These are phyloP conservation scores for Populus hybrid DNA, from an alignment of 441 rosid genomes.

Conservation along the genomic window DNA sequence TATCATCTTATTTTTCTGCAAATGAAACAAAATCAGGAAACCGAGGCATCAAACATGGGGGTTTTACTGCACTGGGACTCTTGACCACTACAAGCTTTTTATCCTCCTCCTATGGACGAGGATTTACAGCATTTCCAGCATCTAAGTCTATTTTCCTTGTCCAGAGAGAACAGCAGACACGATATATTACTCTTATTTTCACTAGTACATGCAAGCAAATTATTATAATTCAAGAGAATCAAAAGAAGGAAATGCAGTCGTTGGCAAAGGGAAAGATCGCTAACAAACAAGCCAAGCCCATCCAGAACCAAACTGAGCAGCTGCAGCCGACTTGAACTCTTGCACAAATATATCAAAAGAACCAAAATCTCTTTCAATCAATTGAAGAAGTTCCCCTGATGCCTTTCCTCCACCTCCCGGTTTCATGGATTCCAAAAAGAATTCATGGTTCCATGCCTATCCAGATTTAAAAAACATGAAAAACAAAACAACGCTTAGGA, in stretches of 20 bases:
- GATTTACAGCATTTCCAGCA: constrained; percentile 65
- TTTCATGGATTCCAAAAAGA: constrained; percentile 91
- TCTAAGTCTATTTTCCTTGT: constrained; percentile 67
- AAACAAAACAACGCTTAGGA: neutral
- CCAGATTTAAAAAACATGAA: neutral
- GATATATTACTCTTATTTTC: neutral
- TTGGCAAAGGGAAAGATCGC: constrained; percentile 23
- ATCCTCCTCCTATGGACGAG: constrained; percentile 63
- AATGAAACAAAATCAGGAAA: neutral
- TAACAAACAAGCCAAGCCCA: constrained; percentile 96
- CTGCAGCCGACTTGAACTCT: constrained; percentile 63
- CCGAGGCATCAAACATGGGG: constrained; percentile 56
- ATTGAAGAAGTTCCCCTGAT: constrained; percentile 58
- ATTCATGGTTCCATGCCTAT: constrained; percentile 92
- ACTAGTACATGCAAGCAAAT: neutral
- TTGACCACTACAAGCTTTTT: constrained; percentile 74
- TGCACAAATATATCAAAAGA: constrained; percentile 52
- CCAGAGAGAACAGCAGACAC: constrained; percentile 27
- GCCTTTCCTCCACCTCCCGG: constrained; percentile 96
- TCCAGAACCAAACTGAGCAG: constrained; percentile 89
- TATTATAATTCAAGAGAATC: neutral
- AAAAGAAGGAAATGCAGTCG: neutral
- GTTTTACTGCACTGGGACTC: constrained; percentile 81
- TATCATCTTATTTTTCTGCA: neutral
- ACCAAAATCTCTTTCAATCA: constrained; percentile 83